phyloP scores from a whole-genome alignment of 805 yeast genomes.

The Vanderwaltozyma yarrowii region DNA sequence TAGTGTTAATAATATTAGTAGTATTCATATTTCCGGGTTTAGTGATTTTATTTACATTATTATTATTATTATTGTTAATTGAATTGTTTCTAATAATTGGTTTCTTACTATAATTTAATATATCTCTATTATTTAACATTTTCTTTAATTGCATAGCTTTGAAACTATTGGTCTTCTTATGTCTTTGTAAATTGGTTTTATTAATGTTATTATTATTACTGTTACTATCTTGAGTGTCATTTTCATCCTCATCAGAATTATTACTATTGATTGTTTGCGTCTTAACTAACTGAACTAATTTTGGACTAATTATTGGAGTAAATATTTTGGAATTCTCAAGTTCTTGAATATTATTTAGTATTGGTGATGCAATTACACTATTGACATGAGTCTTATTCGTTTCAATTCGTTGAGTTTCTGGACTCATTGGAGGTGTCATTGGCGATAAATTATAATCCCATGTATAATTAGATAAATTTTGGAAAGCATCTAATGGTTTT shows the following conservation, averaged over 20 bases:
- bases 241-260: neutral
- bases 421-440: conserved; percentile 28
- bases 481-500: conserved; percentile 23
- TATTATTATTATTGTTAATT: neutral
- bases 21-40: conserved; percentile 1
- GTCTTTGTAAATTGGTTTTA: conserved; percentile 7
- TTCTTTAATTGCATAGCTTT: conserved; percentile 28
- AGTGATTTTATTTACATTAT: neutral
- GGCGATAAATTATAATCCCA: conserved; percentile 5
- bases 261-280: conserved; percentile 3
- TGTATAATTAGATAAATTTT: conserved; percentile 9
- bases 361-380: neutral
- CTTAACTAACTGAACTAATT: conserved; percentile 25
- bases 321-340: conserved; percentile 4
- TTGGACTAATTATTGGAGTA: conserved; percentile 21
- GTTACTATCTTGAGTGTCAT: neutral
- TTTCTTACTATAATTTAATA: conserved; percentile 5
- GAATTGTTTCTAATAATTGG: neutral
- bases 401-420: conserved; percentile 2
- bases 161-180: conserved; percentile 29
- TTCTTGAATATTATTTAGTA: neutral
- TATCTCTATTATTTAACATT: conserved; percentile 23
- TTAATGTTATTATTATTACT: neutral
- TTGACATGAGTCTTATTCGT: no score
- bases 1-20: neutral